phyloP scores from a whole-genome alignment of 2,329 filamentous ascomycete genomes.

The Penicillium sp. region DNA sequence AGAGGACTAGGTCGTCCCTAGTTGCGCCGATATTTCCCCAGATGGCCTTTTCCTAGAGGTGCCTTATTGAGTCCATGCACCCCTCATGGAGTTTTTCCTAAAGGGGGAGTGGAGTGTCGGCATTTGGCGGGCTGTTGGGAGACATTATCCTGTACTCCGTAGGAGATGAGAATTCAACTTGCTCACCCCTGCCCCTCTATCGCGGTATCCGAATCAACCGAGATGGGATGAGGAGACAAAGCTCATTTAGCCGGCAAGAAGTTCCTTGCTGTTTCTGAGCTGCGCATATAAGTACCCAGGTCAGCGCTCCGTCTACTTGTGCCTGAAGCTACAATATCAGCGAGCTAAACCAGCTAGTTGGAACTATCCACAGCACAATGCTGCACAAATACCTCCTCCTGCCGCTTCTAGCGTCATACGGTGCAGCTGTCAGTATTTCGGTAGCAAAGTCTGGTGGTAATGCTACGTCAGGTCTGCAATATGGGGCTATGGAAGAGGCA shows the following conservation, averaged over 20 bases:
- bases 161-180: neutral
- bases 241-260: conserved; percentile 1
- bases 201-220: neutral
- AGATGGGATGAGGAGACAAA: neutral
- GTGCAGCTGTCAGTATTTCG: conserved; percentile 28
- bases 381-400: conserved; percentile 25
- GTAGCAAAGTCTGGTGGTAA: conserved; percentile 33
- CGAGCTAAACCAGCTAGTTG: conserved; percentile 3
- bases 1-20: neutral
- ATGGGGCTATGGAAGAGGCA: conserved; percentile 36
- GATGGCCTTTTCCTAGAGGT: neutral
- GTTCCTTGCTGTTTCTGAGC: neutral
- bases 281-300: conserved; percentile 1
- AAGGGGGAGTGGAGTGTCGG: conserved; percentile 7
- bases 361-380: conserved; percentile 11
- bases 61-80: neutral
- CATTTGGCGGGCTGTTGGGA: neutral
- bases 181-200: neutral
- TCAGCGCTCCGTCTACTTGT: neutral
- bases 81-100: conserved; percentile 19
- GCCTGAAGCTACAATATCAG: conserved; percentile 7
- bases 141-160: neutral
- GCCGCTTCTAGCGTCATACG: conserved; percentile 26
- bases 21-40: conserved; percentile 14
- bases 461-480: conserved; percentile 27